A percentile compares a stretch with the other conserved stretches of the same genome.
Conservation (phyloP, 2,329 filamentous ascomycete genomes). For the Neofusicoccum laricinum region DNA sequence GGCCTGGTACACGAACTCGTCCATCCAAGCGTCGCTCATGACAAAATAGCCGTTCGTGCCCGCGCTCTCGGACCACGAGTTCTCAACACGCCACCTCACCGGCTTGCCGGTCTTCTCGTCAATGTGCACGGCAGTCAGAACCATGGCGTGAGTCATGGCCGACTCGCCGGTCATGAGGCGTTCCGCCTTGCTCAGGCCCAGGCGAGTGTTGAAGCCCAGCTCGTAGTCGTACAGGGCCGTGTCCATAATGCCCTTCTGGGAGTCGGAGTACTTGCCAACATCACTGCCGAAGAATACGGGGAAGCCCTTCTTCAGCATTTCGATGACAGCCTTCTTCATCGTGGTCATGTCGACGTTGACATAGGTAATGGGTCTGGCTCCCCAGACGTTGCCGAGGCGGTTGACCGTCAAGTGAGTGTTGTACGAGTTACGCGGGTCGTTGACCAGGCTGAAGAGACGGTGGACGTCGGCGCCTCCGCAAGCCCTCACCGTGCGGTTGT, state of each 20-base stretch:
- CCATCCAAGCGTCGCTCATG: slow-evolving; percentile 71
- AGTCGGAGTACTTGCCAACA: slow-evolving; percentile 78
- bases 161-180: slow-evolving; percentile 71
- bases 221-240: slow-evolving; percentile 72
- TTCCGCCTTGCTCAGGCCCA: slow-evolving; percentile 74
- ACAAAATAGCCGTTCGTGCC: slow-evolving; percentile 85
- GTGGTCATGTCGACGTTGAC: slow-evolving; percentile 74
- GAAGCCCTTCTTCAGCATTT: slow-evolving; percentile 73
- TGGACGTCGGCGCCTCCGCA: slow-evolving; percentile 60
- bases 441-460: slow-evolving; percentile 74
- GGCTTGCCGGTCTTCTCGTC: slow-evolving; percentile 55
- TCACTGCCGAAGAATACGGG: slow-evolving; percentile 89
- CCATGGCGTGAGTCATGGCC: slow-evolving; percentile 91
- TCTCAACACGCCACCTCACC: slow-evolving; percentile 82
- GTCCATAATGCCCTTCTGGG: slow-evolving; percentile 72
- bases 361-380: slow-evolving; percentile 72
- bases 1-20: slow-evolving; percentile 76
- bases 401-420: slow-evolving; percentile 71
- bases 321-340: slow-evolving; percentile 71
- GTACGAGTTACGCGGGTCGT: slow-evolving; percentile 78
- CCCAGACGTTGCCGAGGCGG: slow-evolving; percentile 77
- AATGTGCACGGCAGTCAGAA: slow-evolving; percentile 80
- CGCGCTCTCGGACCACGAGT: slow-evolving; percentile 70
- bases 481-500: slow-evolving; percentile 55
- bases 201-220: slow-evolving; percentile 74